These are phyloP conservation scores for Colletotrichum simmondsii DNA, from an alignment of 2,329 filamentous ascomycete species.

Conservation along the genomic window DNA sequence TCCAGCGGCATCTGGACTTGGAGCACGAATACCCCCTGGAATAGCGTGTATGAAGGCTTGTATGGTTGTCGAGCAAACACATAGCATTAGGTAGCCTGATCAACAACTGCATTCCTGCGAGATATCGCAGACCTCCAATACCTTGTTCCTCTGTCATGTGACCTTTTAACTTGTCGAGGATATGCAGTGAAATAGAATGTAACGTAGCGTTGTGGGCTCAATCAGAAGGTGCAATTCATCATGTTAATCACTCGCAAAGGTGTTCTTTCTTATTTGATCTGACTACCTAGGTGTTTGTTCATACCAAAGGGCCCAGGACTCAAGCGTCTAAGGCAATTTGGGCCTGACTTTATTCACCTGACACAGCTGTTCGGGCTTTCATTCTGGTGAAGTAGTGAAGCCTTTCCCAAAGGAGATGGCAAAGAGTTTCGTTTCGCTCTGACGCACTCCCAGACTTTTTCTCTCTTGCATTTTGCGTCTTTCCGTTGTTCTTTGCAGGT, in stretches of 20 bases:
- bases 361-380: neutral
- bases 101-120: slow-evolving; percentile 34
- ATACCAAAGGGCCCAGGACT: neutral
- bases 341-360: neutral
- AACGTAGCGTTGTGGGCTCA: too few species aligned
- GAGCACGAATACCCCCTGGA: slow-evolving; percentile 35
- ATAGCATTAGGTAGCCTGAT: slow-evolving; percentile 35
- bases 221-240: too few species aligned
- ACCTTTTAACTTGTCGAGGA: neutral
- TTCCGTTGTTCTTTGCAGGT: neutral
- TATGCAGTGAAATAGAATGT: too few species aligned
- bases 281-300: neutral
- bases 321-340: neutral
- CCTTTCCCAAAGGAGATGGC: neutral
- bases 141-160: neutral
- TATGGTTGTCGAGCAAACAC: slow-evolving; percentile 33
- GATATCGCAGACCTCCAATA: slow-evolving; percentile 33
- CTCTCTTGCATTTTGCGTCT: neutral
- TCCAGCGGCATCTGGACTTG: slow-evolving; percentile 25
- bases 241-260: too few species aligned
- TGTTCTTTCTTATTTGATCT: too few species aligned
- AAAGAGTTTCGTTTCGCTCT: slow-evolving; percentile 6
- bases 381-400: neutral
- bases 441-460: slow-evolving; percentile 6
- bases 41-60: slow-evolving; percentile 34